Evolutionary conservation across 176 grass and related monocot species (phyloP).

Genomic region (Paspalum notatum): DNA sequence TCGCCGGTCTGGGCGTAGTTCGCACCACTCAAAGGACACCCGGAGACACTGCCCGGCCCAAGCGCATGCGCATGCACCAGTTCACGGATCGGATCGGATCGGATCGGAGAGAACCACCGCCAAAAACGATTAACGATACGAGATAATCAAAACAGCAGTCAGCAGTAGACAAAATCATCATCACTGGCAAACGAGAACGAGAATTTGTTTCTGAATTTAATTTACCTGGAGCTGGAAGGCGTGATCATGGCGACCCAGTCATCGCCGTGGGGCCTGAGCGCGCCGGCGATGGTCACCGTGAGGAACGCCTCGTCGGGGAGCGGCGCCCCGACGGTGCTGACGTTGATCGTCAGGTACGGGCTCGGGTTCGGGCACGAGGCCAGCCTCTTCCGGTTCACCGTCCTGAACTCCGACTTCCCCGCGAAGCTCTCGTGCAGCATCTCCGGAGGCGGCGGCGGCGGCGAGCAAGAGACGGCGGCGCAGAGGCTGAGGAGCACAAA

Average conservation of each 20-base stretch:
- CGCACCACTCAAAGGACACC: slow-evolving; percentile 45
- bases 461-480: not conserved
- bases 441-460: slow-evolving; percentile 25
- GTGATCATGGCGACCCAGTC: slow-evolving; percentile 89
- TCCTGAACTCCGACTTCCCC: slow-evolving; percentile 72
- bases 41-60: slow-evolving; percentile 53
- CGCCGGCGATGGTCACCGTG: slow-evolving; percentile 62
- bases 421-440: slow-evolving; percentile 45
- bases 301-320: slow-evolving; percentile 68
- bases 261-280: slow-evolving; percentile 41
- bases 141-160: not conserved
- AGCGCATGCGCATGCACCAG: not conserved
- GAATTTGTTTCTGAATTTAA: not conserved
- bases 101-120: not conserved
- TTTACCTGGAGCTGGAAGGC: slow-evolving; percentile 71
- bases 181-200: not conserved
- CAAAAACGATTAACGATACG: not conserved
- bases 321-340: slow-evolving; percentile 26
- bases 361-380: slow-evolving; percentile 43
- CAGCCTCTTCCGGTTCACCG: slow-evolving; percentile 69
- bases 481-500: slow-evolving; percentile 29
- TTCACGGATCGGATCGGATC: not conserved
- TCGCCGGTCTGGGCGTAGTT: slow-evolving; percentile 76
- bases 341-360: slow-evolving; percentile 52
- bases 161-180: not conserved